Base-by-base conservation (phyloP, 495 filamentous ascomycete genomes). In the Chaetomidium leptoderma region DNA sequence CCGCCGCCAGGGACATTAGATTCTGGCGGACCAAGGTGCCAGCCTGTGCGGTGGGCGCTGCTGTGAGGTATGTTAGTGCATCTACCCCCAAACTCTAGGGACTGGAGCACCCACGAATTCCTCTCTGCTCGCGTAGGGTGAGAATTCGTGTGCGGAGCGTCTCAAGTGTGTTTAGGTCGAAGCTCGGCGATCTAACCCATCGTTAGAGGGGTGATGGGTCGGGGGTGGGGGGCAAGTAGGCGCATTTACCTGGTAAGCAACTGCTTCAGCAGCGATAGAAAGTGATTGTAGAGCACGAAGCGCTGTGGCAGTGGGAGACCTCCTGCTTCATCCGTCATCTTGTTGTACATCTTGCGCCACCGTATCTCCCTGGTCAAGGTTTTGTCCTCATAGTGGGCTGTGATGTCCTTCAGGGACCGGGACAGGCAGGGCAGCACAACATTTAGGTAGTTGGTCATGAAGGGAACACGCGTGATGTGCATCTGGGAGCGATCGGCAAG, bases 331-430 rank as follows among this genome's bases (percentile, higher is more conserved):
- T 75, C 73, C 1, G 72, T 74, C 72, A 80, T 74, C 48, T 73
- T 74, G 70, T 81, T 72, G 55, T 78, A 76, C 78, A 83, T 81
- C 35, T 74, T 72, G 29, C 72, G 73, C 80, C 80, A 83, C 39
- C 78, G 68, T 35, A 69, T 68, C 55, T 76, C 71, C 44, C 73
- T 72, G 36, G 71, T 66, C 26, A 78, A 21, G 6, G 65, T 68
- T 55, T 72, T 76, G 57, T 83, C 75, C 39, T 78, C 78, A 58
- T 80, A 75, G 61, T 77, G 74, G 5, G 57, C 33, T 49, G 68
- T 76, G 64, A 83, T 83, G 56, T 83, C 80, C 39, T 72, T 66
- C 42, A 82, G 68, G 2, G 76, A 76, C 48, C 69, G 71, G 50
- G 69, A 71, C 17, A 82, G 62, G 33, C 77, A 79, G 14, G 79